A percentile compares a stretch with the other conserved stretches of the same genome.
These are phyloP conservation scores for Neurospora sublineolata DNA, from an alignment of 495 filamentous ascomycete genomes.

Conservation along the genomic window DNA sequence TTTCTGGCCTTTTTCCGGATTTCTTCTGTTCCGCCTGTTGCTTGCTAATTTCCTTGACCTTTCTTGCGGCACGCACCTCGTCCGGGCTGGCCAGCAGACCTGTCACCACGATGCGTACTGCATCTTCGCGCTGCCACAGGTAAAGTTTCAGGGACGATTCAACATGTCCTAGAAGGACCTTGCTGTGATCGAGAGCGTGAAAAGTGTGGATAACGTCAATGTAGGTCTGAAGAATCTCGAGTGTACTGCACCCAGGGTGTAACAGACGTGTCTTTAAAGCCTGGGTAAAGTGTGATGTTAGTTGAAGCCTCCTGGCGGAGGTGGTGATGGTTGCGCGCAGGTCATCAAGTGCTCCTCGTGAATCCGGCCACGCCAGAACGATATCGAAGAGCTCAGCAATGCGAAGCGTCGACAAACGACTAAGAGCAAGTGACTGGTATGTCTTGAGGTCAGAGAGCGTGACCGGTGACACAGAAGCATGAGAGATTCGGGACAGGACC, in stretches of 20 bases:
- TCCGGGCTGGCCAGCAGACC: slow-evolving; percentile 66
- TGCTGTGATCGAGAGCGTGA: slow-evolving; percentile 77
- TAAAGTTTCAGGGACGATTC: slow-evolving; percentile 75
- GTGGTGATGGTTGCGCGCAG: slow-evolving; percentile 41
- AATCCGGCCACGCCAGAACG: slow-evolving; percentile 71
- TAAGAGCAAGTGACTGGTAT: slow-evolving; percentile 72
- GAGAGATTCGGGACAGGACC: slow-evolving; percentile 36
- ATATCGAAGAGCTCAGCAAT: slow-evolving; percentile 81
- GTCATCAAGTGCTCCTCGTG: slow-evolving; percentile 75
- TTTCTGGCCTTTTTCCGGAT: neutral
- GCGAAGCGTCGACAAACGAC: slow-evolving; percentile 66
- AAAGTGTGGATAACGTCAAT: slow-evolving; percentile 88
- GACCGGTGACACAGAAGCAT: slow-evolving; percentile 22
- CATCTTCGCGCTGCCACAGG: slow-evolving; percentile 87
- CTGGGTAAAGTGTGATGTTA: slow-evolving; percentile 61
- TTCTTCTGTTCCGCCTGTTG: neutral
- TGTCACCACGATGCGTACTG: slow-evolving; percentile 72
- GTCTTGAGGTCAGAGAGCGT: slow-evolving; percentile 53
- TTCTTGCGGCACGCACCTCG: slow-evolving; percentile 22
- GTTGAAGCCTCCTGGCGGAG: slow-evolving; percentile 44
- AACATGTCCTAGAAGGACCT: slow-evolving; percentile 79
- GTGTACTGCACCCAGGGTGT: slow-evolving; percentile 79
- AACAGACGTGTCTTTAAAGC: slow-evolving; percentile 62
- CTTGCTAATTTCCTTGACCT: slow-evolving; percentile 28
- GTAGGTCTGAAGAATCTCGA: slow-evolving; percentile 80